These are phyloP conservation scores for Phalaenopsis equestris DNA, from an alignment of 106 monocot genomes.

Conservation along the genomic window DNA sequence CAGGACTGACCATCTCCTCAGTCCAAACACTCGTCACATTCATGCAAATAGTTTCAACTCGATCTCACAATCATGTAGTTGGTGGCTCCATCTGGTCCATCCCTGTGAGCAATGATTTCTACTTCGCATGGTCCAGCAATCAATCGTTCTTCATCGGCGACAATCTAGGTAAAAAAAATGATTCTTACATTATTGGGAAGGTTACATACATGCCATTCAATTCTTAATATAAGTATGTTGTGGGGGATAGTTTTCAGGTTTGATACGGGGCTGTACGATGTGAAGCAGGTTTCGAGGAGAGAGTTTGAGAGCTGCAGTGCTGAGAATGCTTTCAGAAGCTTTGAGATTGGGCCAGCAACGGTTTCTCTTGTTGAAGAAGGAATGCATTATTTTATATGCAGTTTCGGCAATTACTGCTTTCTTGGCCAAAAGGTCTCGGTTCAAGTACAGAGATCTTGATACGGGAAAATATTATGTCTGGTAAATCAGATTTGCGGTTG, in stretches of 20 bases:
- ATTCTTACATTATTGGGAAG: too few relatives aligned
- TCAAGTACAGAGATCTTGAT: not conserved
- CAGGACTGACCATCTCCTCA: not conserved
- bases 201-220: too few relatives aligned
- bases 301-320: constrained; percentile 40
- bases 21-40: not conserved
- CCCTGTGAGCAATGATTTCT: constrained; percentile 3
- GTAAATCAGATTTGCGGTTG: too few relatives aligned
- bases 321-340: constrained; percentile 23
- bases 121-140: not conserved
- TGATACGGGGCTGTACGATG: constrained; percentile 41
- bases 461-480: too few relatives aligned
- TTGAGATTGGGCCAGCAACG: constrained; percentile 18
- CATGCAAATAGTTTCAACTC: not conserved
- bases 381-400: constrained; percentile 34
- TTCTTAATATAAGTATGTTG: too few relatives aligned
- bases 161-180: not conserved
- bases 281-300: constrained; percentile 38
- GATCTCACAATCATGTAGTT: not conserved
- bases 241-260: constrained; percentile 41
- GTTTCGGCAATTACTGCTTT: constrained; percentile 43
- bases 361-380: constrained; percentile 23
- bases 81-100: constrained; percentile 7
- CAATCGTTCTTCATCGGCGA: constrained; percentile 1
- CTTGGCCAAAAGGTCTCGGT: constrained; percentile 39